phyloP scores from a whole-genome alignment of 306 rosid species.

The Cicer cuneatum region DNA sequence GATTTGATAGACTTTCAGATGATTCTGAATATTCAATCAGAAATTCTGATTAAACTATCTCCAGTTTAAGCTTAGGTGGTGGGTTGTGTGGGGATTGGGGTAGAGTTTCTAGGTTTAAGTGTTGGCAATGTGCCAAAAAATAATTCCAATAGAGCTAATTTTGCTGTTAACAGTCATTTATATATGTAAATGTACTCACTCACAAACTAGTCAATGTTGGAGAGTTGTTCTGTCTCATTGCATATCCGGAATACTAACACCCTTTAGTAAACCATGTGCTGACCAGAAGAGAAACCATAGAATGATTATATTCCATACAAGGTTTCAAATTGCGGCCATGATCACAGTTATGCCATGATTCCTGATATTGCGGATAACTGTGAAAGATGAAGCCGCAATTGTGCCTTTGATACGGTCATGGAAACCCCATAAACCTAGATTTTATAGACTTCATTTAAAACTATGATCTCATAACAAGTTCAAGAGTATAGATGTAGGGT shows the following conservation, averaged over 20 bases:
- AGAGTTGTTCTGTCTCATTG: neutral
- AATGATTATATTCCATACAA: conserved; percentile 18
- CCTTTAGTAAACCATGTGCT: neutral
- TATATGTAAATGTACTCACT: neutral
- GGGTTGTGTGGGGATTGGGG: conserved; percentile 11
- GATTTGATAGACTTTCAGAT: conserved; percentile 20
- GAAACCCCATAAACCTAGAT: neutral
- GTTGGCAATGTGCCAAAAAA: neutral
- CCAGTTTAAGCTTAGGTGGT: conserved; percentile 32
- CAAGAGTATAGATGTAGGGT: conserved; percentile 5
- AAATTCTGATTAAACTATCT: neutral
- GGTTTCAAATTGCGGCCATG: neutral
- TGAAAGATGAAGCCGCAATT: neutral
- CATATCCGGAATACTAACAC: neutral
- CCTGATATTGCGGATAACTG: neutral
- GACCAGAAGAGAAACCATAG: conserved; percentile 5
- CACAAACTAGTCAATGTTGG: conserved; percentile 7
- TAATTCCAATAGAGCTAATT: neutral
- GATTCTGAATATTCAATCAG: neutral
- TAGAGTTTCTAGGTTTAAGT: conserved; percentile 35
- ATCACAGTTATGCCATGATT: neutral
- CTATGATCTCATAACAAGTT: neutral
- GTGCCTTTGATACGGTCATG: neutral
- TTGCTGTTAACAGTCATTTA: conserved; percentile 12
- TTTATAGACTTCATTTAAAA: neutral